A percentile compares a stretch with the other conserved stretches of the same genome.
These are phyloP conservation scores for Backusella morwellensis DNA, from an alignment of 192 early-diverging fungal species.

Conservation along the genomic window DNA sequence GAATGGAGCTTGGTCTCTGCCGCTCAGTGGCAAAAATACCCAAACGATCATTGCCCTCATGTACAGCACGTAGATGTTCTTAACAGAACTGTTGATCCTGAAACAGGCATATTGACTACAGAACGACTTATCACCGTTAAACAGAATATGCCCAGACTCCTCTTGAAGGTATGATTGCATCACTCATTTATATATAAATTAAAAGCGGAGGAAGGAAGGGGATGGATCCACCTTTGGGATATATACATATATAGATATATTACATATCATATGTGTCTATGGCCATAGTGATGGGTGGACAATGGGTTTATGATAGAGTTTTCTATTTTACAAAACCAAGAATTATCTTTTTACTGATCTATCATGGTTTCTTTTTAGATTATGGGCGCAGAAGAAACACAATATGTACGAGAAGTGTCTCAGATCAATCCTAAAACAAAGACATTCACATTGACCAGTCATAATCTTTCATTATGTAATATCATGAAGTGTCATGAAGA, in stretches of 20 bases:
- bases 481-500: constrained; percentile 82
- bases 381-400: constrained; percentile 63
- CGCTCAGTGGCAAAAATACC: constrained; percentile 97
- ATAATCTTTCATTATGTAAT: constrained; percentile 84
- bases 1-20: constrained; percentile 77
- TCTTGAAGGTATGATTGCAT: constrained; percentile 46
- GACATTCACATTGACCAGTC: constrained; percentile 70
- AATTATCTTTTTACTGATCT: constrained; percentile 14
- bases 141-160: constrained; percentile 79
- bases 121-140: constrained; percentile 88
- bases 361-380: constrained; percentile 32
- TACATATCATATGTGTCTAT: background rate
- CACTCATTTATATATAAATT: background rate
- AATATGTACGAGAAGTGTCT: constrained; percentile 88
- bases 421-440: constrained; percentile 76
- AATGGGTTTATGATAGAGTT: background rate
- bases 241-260: background rate
- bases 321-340: background rate
- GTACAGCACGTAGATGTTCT: constrained; percentile 91
- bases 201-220: background rate
- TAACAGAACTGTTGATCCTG: constrained; percentile 73
- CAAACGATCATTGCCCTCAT: constrained; percentile 89
- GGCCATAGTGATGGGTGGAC: background rate
- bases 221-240: background rate
- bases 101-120: constrained; percentile 79